Percentiles rank a stretch among this genome's conserved stretches.
phyloP scores from a whole-genome alignment of 164 flowering plant species.

The Magnolia kwangsiensis region DNA sequence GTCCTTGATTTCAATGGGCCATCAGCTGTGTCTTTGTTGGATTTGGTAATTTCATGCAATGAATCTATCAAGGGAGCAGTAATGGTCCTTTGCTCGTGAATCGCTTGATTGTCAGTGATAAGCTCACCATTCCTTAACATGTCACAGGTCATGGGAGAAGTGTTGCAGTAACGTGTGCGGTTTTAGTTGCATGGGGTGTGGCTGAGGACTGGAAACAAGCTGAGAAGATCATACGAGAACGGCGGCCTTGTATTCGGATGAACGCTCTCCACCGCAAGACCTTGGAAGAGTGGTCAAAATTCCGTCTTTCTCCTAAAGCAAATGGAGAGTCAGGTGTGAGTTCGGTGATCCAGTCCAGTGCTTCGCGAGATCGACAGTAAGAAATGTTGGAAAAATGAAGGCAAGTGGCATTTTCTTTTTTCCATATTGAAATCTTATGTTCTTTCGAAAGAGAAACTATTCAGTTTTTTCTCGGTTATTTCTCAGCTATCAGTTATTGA shows the following conservation, averaged over 20 bases:
- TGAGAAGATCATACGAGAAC: slow-evolving; percentile 54
- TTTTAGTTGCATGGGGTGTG: slow-evolving; percentile 70
- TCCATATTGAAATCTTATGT: too few relatives aligned
- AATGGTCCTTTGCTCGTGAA: too few relatives aligned
- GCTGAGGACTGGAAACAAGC: slow-evolving; percentile 85
- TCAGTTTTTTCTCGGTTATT: too few relatives aligned
- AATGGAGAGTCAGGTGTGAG: slow-evolving; percentile 22
- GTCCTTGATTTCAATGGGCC: too few relatives aligned
- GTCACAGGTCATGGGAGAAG: slow-evolving; percentile 88
- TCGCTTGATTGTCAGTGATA: not conserved
- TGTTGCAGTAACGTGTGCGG: slow-evolving; percentile 79
- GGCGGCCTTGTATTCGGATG: slow-evolving; percentile 64
- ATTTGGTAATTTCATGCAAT: too few relatives aligned
- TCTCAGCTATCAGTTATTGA: too few relatives aligned
- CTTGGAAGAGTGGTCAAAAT: slow-evolving; percentile 84
- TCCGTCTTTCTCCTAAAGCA: slow-evolving; percentile 42
- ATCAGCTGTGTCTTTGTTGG: too few relatives aligned
- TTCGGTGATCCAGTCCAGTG: slow-evolving; percentile 17
- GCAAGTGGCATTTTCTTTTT: too few relatives aligned
- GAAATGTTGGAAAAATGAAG: too few relatives aligned
- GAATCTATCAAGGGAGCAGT: too few relatives aligned
- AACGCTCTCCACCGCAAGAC: slow-evolving; percentile 68
- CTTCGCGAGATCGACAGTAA: too few relatives aligned
- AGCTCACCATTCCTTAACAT: not conserved
- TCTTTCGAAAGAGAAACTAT: too few relatives aligned